A percentile compares a stretch with the other conserved stretches of the same genome.
phyloP scores from a whole-genome alignment of 768 basidiomycete species.

The Termitomyces sp. region DNA sequence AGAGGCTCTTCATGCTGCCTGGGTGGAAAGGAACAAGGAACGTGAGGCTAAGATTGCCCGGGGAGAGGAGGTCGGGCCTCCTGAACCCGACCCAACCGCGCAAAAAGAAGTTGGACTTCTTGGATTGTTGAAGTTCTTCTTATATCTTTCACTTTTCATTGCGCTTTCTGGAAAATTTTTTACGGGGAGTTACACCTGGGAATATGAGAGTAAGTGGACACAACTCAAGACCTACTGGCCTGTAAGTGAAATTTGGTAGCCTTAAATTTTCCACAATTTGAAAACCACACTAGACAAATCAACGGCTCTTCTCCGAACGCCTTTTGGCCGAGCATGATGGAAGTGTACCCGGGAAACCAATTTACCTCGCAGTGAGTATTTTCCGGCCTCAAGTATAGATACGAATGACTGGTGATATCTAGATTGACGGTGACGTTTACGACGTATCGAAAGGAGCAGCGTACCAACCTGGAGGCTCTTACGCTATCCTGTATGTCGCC shows the following conservation, averaged over 20 bases:
- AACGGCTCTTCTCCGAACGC: conserved; percentile 71
- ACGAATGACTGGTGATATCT: conserved; percentile 2
- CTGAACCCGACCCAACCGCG: conserved; percentile 69
- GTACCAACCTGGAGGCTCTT: conserved; percentile 88
- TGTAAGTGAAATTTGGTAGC: conserved; percentile 28
- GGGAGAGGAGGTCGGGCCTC: conserved; percentile 68
- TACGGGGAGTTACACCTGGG: conserved; percentile 85
- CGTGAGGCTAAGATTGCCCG: conserved; percentile 68
- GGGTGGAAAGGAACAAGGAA: conserved; percentile 64
- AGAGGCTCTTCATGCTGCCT: conserved; percentile 55
- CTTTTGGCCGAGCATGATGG: conserved; percentile 70
- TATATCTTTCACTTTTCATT: conserved; percentile 47
- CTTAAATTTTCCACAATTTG: not conserved
- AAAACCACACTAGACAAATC: conserved; percentile 35
- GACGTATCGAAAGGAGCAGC: conserved; percentile 78
- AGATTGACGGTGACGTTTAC: conserved; percentile 92
- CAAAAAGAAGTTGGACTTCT: conserved; percentile 58
- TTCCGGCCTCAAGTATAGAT: not conserved
- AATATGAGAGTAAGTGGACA: conserved; percentile 62
- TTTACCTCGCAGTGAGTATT: conserved; percentile 75
- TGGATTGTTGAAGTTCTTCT: conserved; percentile 64
- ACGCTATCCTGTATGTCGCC: conserved; percentile 56
- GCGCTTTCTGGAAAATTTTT: conserved; percentile 74
- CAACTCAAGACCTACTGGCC: conserved; percentile 60
- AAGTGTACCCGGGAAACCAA: conserved; percentile 49